These are phyloP conservation scores for Bocquillonia castaneifolia DNA, from an alignment of 441 rosid genomes.

Conservation along the genomic window DNA sequence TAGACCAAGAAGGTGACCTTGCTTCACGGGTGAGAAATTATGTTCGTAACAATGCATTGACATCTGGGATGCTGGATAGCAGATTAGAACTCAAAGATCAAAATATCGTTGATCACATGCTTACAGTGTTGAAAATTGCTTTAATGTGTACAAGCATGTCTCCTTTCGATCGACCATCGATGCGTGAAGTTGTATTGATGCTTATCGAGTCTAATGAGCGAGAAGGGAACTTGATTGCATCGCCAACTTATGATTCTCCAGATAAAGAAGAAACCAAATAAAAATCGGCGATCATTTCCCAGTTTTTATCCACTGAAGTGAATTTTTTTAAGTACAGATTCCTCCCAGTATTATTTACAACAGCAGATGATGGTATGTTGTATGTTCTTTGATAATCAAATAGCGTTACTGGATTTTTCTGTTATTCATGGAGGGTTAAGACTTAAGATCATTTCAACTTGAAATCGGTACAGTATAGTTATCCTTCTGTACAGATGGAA, in stretches of 20 bases:
- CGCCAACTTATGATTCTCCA: slow-evolving; percentile 44
- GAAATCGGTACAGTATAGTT: slow-evolving; percentile 13
- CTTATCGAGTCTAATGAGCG: slow-evolving; percentile 74
- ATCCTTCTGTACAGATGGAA: slow-evolving; percentile 34
- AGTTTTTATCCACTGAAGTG: slow-evolving; percentile 12
- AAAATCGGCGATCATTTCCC: slow-evolving; percentile 20
- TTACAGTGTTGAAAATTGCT: slow-evolving; percentile 66
- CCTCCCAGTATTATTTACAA: slow-evolving; percentile 22
- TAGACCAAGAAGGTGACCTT: slow-evolving; percentile 89
- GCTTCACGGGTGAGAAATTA: slow-evolving; percentile 63
- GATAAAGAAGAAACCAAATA: slow-evolving; percentile 27
- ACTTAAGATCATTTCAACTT: slow-evolving; percentile 5
- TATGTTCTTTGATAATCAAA: slow-evolving; percentile 23
- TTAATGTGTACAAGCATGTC: slow-evolving; percentile 65
- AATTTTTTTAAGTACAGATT: slow-evolving; percentile 8
- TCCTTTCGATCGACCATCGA: slow-evolving; percentile 81
- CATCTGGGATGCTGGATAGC: slow-evolving; percentile 54
- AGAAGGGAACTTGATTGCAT: slow-evolving; percentile 36
- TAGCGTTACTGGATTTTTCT: not conserved
- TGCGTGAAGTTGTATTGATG: slow-evolving; percentile 88
- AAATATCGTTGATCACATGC: slow-evolving; percentile 61
- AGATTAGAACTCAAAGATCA: slow-evolving; percentile 61
- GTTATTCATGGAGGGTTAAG: slow-evolving; percentile 8
- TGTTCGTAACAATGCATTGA: slow-evolving; percentile 51
- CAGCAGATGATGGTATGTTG: slow-evolving; percentile 23